phyloP scores from a whole-genome alignment of 2,329 filamentous ascomycete genomes.

The Periconia digitata region DNA sequence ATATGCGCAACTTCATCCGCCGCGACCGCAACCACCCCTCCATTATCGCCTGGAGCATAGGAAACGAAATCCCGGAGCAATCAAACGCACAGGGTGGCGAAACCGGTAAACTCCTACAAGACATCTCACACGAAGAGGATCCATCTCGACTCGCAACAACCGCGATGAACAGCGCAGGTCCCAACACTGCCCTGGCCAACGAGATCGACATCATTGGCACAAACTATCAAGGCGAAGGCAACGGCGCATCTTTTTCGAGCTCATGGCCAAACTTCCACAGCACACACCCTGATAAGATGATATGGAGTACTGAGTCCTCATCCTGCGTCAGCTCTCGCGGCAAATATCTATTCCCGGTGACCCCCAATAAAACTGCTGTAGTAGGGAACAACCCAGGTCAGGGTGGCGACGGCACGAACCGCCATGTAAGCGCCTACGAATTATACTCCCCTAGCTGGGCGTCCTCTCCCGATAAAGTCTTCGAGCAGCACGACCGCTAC shows the following conservation, averaged over 20 bases:
- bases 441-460: conserved; percentile 53
- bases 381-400: conserved; percentile 38
- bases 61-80: conserved; percentile 59
- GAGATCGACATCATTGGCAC: conserved; percentile 54
- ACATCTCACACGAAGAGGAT: conserved; percentile 52
- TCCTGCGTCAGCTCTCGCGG: conserved; percentile 54
- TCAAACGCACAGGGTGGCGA: conserved; percentile 34
- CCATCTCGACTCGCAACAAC: conserved; percentile 49
- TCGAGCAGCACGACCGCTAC: conserved; percentile 50
- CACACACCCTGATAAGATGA: conserved; percentile 50
- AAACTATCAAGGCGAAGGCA: conserved; percentile 59
- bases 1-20: conserved; percentile 55
- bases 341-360: conserved; percentile 57
- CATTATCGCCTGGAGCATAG: conserved; percentile 55
- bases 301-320: conserved; percentile 31
- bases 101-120: conserved; percentile 40
- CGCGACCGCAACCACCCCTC: conserved; percentile 60
- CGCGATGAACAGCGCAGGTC: conserved; percentile 51
- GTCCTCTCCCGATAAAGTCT: conserved; percentile 57
- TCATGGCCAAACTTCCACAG: conserved; percentile 24
- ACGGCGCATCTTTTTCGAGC: not conserved
- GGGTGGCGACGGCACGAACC: conserved; percentile 35
- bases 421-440: conserved; percentile 55
- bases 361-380: conserved; percentile 31
- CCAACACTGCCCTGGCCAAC: conserved; percentile 43